A percentile compares a stretch with the other conserved stretches of the same genome.
Evolutionary conservation across 768 basidiomycete genomes (phyloP).

Genomic region (Lactarius indigo): DNA sequence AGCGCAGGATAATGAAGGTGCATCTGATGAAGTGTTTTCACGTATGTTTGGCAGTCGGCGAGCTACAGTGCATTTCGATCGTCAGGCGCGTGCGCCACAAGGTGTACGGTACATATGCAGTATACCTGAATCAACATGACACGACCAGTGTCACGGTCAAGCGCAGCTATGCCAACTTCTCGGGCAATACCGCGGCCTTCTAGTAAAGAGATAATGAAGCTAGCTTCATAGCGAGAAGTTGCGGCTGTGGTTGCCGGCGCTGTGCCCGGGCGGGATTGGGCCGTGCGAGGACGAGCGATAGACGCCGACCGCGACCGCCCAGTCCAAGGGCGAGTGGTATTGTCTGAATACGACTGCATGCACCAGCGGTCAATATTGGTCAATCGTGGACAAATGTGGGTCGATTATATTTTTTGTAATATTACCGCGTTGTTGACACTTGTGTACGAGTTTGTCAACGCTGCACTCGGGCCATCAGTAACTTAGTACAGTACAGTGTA

Average conservation of each 20-base stretch:
- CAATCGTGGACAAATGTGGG: background rate
- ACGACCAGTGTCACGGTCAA: conserved; percentile 75
- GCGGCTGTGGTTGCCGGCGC: conserved; percentile 64
- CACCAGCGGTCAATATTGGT: background rate
- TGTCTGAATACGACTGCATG: conserved; percentile 29
- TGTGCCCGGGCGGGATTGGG: conserved; percentile 50
- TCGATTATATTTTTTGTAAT: conserved; percentile 4
- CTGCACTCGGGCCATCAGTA: no score
- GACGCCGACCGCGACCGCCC: conserved; percentile 48
- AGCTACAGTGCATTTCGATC: conserved; percentile 43
- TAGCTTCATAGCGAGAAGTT: conserved; percentile 56
- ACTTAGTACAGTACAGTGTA: background rate
- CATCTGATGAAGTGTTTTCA: conserved; percentile 85
- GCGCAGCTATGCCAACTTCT: conserved; percentile 84
- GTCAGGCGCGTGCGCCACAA: conserved; percentile 1
- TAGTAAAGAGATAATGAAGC: conserved; percentile 63
- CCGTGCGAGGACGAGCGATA: conserved; percentile 18
- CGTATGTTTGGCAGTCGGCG: conserved; percentile 83
- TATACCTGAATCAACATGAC: conserved; percentile 77
- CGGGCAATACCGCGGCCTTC: conserved; percentile 76
- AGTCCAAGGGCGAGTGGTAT: conserved; percentile 47
- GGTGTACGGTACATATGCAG: conserved; percentile 5
- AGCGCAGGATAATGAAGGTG: conserved; percentile 67
- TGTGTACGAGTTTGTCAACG: conserved; percentile 2
- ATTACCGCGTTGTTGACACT: background rate